A percentile compares a stretch with the other conserved stretches of the same genome.
These are phyloP conservation scores for Lepidium aucheri DNA, from an alignment of 345 rosid genomes.

Conservation along the genomic window DNA sequence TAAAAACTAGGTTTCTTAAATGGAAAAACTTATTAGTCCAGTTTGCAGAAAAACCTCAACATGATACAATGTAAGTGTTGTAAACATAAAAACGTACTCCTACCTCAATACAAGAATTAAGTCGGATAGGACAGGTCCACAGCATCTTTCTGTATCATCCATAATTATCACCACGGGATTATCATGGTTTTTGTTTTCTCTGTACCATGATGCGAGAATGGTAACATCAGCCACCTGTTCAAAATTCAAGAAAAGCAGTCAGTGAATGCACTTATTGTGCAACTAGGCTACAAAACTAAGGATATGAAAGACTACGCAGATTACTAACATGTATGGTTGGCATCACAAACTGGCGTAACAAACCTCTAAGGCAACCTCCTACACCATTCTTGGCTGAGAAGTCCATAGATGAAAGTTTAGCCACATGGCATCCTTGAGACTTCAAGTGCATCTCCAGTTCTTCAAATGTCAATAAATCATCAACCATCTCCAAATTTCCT, in stretches of 20 bases:
- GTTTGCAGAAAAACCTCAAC: background rate
- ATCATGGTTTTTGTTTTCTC: constrained; percentile 37
- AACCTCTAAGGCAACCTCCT: constrained; percentile 72
- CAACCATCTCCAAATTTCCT: constrained; percentile 96
- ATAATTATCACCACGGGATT: constrained; percentile 60
- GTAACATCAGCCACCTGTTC: constrained; percentile 69
- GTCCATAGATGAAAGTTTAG: constrained; percentile 82
- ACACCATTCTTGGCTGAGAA: constrained; percentile 66
- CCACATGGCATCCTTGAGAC: constrained; percentile 73
- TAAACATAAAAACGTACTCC: background rate
- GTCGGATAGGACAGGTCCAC: constrained; percentile 69
- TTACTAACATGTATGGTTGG: constrained; percentile 66
- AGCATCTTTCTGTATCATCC: constrained; percentile 76
- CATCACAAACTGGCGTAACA: constrained; percentile 64
- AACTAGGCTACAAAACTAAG: background rate
- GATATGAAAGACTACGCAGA: background rate
- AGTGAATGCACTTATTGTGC: background rate
- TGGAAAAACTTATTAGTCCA: background rate
- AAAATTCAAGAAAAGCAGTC: constrained; percentile 17
- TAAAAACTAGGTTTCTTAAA: background rate
- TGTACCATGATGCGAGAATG: constrained; percentile 77
- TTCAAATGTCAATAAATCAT: constrained; percentile 73
- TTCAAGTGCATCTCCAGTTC: constrained; percentile 64
- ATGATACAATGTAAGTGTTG: background rate
- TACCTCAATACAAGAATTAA: constrained; percentile 77